These are phyloP conservation scores for Fagus sylvatica DNA, from an alignment of 306 rosid species.

Conservation along the genomic window DNA sequence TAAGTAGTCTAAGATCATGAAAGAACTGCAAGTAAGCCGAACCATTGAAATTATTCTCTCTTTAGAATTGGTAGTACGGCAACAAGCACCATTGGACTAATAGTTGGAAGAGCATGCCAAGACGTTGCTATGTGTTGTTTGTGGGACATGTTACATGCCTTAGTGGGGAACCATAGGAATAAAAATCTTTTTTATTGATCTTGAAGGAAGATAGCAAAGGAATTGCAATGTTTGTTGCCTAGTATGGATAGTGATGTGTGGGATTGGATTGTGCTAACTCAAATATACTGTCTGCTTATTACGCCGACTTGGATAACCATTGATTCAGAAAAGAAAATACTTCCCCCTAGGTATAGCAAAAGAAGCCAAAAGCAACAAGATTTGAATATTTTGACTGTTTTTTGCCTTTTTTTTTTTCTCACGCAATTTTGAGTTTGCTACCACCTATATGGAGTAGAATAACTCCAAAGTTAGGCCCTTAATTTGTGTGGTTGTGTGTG, in stretches of 20 bases:
- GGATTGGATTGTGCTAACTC: neutral
- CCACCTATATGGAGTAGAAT: neutral
- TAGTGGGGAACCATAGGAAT: slow-evolving; percentile 66
- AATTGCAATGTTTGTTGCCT: slow-evolving; percentile 16
- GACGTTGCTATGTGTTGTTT: slow-evolving; percentile 2
- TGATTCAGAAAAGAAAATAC: neutral
- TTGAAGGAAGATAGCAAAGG: slow-evolving; percentile 32
- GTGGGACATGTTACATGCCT: slow-evolving; percentile 53
- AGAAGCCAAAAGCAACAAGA: neutral
- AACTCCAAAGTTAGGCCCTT: neutral
- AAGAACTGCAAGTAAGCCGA: neutral
- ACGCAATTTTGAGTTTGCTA: neutral
- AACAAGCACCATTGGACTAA: slow-evolving; percentile 1
- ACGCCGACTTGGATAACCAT: neutral
- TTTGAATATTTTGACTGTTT: neutral
- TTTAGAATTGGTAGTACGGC: neutral
- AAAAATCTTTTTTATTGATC: slow-evolving; percentile 51
- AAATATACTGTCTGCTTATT: no score
- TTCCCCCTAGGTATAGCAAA: neutral
- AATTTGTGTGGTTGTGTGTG: neutral
- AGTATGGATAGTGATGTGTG: slow-evolving; percentile 9
- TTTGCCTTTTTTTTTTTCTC: neutral
- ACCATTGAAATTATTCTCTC: slow-evolving; percentile 30
- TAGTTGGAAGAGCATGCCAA: slow-evolving; percentile 21
- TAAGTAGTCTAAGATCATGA: slow-evolving; percentile 13